Evolutionary conservation across 352 stramenopile genomes (phyloP), one percentile per base, ranked within the genome.

Genomic region (Pythium oligandrum): DNA sequence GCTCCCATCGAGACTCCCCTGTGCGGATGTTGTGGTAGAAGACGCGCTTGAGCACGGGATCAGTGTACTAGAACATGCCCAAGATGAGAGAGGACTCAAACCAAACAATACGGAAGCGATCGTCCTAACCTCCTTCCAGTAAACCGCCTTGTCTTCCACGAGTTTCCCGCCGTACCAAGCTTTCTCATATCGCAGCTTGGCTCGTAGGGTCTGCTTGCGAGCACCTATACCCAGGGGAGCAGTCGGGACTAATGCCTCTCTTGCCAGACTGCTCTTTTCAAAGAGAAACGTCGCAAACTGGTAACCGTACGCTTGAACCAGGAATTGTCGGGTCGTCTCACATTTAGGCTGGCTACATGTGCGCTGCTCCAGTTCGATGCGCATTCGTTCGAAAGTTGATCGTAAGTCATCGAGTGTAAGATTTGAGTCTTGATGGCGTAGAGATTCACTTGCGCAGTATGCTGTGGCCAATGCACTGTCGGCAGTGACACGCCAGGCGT

Each of bases 11-110:
- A 12, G 75, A 85, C 53, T 88, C 75, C 1, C 78, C 78, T 4
- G 78, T 88, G 11, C 78, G 78, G 48, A 85, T 53, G 46, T 88
- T 88, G 61, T 86, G 79, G 57, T 88, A 87, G 63, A 89, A 89
- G 26, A 65, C 44, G 34, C 51, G 65, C 30, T 73, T 73, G 6
- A 57, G 46, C 34, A 72, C 26, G 12, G 71, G 70, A 50, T 86
- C 75, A 6, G 64, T 51, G 42, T 80, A 74, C 75, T 88, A 55
- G 43, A 48, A 48, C 17, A 26, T 26, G 17, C 17, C 17, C 17
- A 26, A 26, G 17, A 26, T 26, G 17, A 26, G 17, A 26, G 17
- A 50, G 33, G 3, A 35, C n/a, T 12, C 37, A 4, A 57, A 30
- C 6, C 30, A 12, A 17, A 6, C 6, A 49, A 9, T 45, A 89